Conservation (phyloP, 495 filamentous ascomycete species). For the Letharia lupina region DNA sequence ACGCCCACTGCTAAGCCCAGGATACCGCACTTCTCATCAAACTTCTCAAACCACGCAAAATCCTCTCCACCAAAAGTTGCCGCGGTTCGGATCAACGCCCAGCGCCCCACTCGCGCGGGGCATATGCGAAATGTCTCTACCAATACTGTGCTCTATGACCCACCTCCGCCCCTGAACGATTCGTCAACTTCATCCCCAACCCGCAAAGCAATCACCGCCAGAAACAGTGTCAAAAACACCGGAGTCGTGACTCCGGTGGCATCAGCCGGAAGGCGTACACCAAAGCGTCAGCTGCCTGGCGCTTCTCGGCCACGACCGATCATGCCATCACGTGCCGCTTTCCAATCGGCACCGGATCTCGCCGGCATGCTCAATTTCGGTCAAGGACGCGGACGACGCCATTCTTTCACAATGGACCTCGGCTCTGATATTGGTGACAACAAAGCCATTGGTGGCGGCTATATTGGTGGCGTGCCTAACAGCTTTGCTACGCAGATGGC, state of each 20-base stretch:
- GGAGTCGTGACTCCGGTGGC: constrained; percentile 38
- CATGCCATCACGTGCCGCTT: constrained; percentile 40
- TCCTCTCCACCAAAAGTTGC: constrained; percentile 18
- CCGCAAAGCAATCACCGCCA: constrained; percentile 35
- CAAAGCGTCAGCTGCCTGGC: constrained; percentile 32
- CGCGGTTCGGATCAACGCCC: constrained; percentile 14
- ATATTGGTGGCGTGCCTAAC: constrained; percentile 53
- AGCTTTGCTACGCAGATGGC: constrained; percentile 75
- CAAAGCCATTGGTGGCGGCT: constrained; percentile 45
- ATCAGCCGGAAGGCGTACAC: constrained; percentile 38
- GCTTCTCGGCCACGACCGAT: constrained; percentile 41
- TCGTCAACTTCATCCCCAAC: constrained; percentile 31
- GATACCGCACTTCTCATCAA: constrained; percentile 24
- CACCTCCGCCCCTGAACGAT: constrained; percentile 29
- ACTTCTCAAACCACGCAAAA: constrained; percentile 20
- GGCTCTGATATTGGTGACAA: constrained; percentile 68
- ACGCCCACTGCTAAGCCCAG: constrained; percentile 28
- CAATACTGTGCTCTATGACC: constrained; percentile 69
- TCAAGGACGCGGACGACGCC: constrained; percentile 31
- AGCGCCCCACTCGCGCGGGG: constrained; percentile 32
- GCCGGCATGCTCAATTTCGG: constrained; percentile 37
- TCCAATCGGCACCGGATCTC: constrained; percentile 47
- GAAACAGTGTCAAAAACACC: constrained; percentile 42
- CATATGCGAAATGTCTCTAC: constrained; percentile 64
- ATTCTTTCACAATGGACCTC: constrained; percentile 56